Percentiles rank a stretch among this genome's conserved stretches.
phyloP scores from a whole-genome alignment of 164 flowering plant species.

The Taxillus chinensis region DNA sequence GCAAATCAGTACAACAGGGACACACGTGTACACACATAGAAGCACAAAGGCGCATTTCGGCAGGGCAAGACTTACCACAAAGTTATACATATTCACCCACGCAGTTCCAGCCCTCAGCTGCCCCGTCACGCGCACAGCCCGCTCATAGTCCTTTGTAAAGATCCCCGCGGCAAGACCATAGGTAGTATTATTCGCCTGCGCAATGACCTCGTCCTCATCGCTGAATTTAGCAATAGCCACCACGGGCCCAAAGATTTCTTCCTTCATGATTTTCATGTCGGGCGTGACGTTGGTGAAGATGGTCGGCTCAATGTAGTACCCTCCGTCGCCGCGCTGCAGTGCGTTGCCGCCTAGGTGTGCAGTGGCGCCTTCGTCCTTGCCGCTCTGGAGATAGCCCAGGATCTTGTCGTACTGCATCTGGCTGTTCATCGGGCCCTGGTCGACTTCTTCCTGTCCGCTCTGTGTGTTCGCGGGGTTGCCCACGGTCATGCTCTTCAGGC shows the following conservation, averaged over 20 bases:
- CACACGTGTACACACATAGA: slow-evolving; percentile 75
- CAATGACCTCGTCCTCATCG: slow-evolving; percentile 60
- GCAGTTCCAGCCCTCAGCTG: slow-evolving; percentile 73
- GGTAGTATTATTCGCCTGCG: slow-evolving; percentile 51
- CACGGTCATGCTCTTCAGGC: slow-evolving; percentile 56
- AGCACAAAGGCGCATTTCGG: too few relatives aligned
- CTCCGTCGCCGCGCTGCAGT: slow-evolving; percentile 61
- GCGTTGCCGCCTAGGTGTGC: slow-evolving; percentile 75
- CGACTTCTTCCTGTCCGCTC: too few relatives aligned
- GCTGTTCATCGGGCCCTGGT: too few relatives aligned
- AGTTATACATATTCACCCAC: slow-evolving; percentile 89
- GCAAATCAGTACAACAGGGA: too few relatives aligned
- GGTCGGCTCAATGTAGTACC: slow-evolving; percentile 79
- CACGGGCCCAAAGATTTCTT: slow-evolving; percentile 96
- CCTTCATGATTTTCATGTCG: slow-evolving; percentile 67
- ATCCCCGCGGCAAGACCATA: slow-evolving; percentile 93
- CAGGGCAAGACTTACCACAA: too few relatives aligned
- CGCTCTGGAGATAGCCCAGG: slow-evolving; percentile 55
- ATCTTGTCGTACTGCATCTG: slow-evolving; percentile 68
- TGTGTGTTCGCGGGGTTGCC: slow-evolving; percentile 84
- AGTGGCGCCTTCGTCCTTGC: slow-evolving; percentile 64
- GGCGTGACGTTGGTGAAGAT: slow-evolving; percentile 91
- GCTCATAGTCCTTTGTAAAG: slow-evolving; percentile 59
- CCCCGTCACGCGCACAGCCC: slow-evolving; percentile 63
- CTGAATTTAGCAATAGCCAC: slow-evolving; percentile 85